Conservation (phyloP, 1,284 basidiomycete species). For the Cryptococcus neoformans region DNA sequence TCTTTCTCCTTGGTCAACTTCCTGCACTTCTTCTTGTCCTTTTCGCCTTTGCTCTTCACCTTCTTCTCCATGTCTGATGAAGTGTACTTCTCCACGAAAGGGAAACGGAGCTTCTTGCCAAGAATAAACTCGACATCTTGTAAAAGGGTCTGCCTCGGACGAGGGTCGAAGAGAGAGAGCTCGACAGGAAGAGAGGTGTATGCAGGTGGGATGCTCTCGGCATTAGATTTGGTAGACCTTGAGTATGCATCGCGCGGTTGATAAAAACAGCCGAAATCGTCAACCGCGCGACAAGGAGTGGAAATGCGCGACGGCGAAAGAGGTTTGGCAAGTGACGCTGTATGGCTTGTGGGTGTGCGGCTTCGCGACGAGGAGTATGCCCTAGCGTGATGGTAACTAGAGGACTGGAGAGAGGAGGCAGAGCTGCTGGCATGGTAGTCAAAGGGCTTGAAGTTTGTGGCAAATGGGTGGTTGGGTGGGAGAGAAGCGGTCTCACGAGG, state of each 20-base stretch:
- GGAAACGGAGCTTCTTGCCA: constrained; percentile 30
- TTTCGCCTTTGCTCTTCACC: constrained; percentile 3
- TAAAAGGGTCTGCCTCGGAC: constrained; percentile 22
- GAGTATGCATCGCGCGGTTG: no score
- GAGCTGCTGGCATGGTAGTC: not conserved
- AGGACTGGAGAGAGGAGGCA: not conserved
- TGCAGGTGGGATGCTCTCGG: not conserved
- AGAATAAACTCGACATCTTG: constrained; percentile 28
- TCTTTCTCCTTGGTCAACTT: constrained; percentile 18
- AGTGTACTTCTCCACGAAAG: constrained; percentile 14
- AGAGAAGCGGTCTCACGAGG: constrained; percentile 7
- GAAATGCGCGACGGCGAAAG: constrained; percentile 1
- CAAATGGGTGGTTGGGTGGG: constrained; percentile 21
- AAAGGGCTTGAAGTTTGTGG: constrained; percentile 3
- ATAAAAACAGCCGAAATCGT: no score
- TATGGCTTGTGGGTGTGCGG: constrained; percentile 1
- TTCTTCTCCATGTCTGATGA: constrained; percentile 5
- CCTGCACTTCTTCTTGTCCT: constrained; percentile 8
- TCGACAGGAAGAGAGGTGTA: constrained; percentile 15
- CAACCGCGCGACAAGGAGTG: not conserved
- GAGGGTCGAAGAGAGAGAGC: constrained; percentile 24
- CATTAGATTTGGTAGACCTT: not conserved
- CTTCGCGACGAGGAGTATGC: not conserved
- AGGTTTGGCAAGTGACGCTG: constrained; percentile 4
- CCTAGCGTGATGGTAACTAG: not conserved